These are phyloP conservation scores for Sporothrix curviconia DNA, from an alignment of 2,329 filamentous ascomycete species.

Conservation along the genomic window DNA sequence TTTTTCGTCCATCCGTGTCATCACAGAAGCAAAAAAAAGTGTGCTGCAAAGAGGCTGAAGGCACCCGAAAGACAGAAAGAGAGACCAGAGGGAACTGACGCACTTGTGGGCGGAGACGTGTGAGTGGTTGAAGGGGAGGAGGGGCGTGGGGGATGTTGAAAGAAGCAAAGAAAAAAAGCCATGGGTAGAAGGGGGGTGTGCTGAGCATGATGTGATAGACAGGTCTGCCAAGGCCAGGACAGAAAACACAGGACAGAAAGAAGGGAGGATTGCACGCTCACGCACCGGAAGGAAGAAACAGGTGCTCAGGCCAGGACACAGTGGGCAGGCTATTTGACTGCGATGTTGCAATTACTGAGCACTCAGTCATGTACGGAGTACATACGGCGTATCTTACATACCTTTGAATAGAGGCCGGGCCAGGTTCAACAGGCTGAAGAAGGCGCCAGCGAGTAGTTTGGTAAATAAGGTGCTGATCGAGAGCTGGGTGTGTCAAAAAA, in stretches of 20 bases:
- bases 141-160: background rate
- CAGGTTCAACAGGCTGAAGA: background rate
- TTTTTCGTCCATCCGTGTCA: background rate
- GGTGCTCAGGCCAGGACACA: background rate
- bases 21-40: too few relatives aligned
- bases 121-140: background rate
- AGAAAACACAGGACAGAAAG: background rate
- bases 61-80: background rate
- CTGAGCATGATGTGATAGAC: conserved; percentile 3
- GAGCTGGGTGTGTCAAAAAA: background rate
- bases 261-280: background rate
- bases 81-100: background rate
- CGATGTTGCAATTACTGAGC: too few relatives aligned
- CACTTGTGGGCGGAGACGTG: background rate
- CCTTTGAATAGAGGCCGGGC: background rate
- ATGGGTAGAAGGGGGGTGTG: background rate
- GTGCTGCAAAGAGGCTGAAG: background rate
- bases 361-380: too few relatives aligned
- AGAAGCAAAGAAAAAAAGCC: background rate
- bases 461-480: background rate
- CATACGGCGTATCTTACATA: too few relatives aligned
- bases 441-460: background rate
- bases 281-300: too few relatives aligned
- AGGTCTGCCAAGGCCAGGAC: too few relatives aligned
- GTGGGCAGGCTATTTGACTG: too few relatives aligned